These are phyloP conservation scores for Stephanodiscus triporus DNA, from an alignment of 108 stramenopile genomes.

Conservation along the genomic window DNA sequence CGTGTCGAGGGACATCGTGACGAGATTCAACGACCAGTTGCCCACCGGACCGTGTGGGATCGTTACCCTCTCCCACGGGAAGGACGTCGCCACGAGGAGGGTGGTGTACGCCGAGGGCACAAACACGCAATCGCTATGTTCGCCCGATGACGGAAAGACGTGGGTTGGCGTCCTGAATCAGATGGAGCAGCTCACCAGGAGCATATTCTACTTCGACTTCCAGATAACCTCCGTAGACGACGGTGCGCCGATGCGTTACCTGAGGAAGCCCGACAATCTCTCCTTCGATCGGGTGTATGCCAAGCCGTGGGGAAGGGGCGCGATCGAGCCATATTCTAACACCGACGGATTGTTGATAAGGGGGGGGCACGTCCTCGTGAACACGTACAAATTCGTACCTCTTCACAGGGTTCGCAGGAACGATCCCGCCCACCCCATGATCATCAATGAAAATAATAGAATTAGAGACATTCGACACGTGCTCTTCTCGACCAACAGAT, in stretches of 20 bases:
- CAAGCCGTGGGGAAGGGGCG: background rate
- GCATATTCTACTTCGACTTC: slow-evolving; percentile 13
- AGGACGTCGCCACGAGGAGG: background rate
- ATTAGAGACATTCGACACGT: background rate
- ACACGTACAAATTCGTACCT: background rate
- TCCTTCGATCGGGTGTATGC: slow-evolving; percentile 1
- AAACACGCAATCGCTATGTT: background rate
- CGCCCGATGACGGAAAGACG: slow-evolving; percentile 14
- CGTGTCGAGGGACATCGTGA: background rate
- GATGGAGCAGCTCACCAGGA: background rate
- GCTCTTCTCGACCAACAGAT: background rate
- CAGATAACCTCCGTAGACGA: slow-evolving; percentile 7
- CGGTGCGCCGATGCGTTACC: background rate
- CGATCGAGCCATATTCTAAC: background rate
- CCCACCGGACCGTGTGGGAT: slow-evolving; percentile 7
- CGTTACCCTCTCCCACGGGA: background rate
- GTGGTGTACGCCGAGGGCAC: slow-evolving; percentile 11
- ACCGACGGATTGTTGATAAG: background rate
- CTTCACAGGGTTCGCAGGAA: background rate
- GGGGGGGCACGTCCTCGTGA: background rate
- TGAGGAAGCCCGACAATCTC: slow-evolving; percentile 1
- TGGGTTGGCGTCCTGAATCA: background rate
- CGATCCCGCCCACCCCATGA: no score
- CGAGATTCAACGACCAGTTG: slow-evolving; percentile 1
- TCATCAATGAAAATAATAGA: no score